A percentile compares a stretch with the other conserved stretches of the same genome.
phyloP scores from a whole-genome alignment of 2,329 filamentous ascomycete species.

The Bretziella fagacearum region DNA sequence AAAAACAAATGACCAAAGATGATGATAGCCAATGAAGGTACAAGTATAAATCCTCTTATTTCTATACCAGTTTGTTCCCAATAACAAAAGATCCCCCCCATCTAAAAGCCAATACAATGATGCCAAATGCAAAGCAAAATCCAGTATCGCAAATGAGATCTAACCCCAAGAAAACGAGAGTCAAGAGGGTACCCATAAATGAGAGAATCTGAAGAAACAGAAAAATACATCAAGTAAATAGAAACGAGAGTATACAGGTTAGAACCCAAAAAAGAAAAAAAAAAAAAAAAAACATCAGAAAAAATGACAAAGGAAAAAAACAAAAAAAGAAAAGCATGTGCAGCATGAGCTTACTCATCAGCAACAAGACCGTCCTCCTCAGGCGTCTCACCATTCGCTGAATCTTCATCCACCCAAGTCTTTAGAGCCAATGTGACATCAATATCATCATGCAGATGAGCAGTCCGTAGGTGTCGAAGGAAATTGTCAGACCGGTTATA shows the following conservation, averaged over 20 bases:
- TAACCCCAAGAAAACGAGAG: slow-evolving; percentile 5
- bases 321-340: background rate
- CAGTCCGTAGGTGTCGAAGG: slow-evolving; percentile 17
- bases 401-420: slow-evolving; percentile 9
- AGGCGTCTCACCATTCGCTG: background rate
- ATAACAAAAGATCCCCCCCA: background rate
- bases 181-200: background rate
- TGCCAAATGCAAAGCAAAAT: background rate
- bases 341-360: no score
- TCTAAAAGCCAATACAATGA: background rate
- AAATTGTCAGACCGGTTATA: slow-evolving; percentile 20
- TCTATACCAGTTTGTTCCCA: slow-evolving; percentile 5
- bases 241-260: background rate
- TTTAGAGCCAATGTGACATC: slow-evolving; percentile 10
- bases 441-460: slow-evolving; percentile 15
- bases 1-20: background rate
- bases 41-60: slow-evolving; percentile 1
- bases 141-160: slow-evolving; percentile 4
- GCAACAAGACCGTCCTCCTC: background rate
- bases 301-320: background rate
- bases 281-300: background rate
- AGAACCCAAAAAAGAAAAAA: background rate
- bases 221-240: background rate
- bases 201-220: background rate
- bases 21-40: background rate